A percentile compares a stretch with the other conserved stretches of the same genome.
Evolutionary conservation across 208 protist species (phyloP).

Genomic region (Sergeia podlipaevii): DNA sequence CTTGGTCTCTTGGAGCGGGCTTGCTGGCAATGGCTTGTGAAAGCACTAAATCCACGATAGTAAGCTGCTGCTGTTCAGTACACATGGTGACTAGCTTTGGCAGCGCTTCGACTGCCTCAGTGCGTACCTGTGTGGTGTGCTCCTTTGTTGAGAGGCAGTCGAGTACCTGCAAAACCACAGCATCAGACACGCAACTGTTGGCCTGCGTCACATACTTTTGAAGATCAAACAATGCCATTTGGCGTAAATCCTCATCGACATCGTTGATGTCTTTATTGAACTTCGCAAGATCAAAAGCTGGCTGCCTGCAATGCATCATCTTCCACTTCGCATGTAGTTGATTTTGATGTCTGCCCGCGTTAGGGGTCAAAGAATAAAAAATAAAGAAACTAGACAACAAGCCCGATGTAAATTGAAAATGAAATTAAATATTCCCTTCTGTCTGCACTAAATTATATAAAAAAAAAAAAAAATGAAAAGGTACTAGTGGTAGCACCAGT

Average conservation of each 20-base stretch:
- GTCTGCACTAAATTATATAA: slow-evolving; percentile 8
- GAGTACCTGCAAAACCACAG: slow-evolving; percentile 28
- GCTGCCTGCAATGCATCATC: slow-evolving; percentile 4
- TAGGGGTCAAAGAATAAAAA: too few species aligned
- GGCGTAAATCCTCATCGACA: slow-evolving; percentile 59
- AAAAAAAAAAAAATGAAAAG: slow-evolving; percentile 19
- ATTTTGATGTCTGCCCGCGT: too few species aligned
- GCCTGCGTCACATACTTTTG: slow-evolving; percentile 21
- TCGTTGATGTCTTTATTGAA: slow-evolving; percentile 48
- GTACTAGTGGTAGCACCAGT: too few species aligned
- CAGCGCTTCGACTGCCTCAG: slow-evolving; percentile 26
- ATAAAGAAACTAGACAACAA: too few species aligned
- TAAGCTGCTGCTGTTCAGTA: slow-evolving; percentile 21
- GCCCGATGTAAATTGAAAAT: too few species aligned
- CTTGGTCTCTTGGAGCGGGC: slow-evolving; percentile 14
- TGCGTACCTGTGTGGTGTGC: slow-evolving; percentile 20
- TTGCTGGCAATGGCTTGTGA: slow-evolving; percentile 9
- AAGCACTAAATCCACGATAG: slow-evolving; percentile 28
- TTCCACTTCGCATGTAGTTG: neutral
- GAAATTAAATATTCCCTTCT: too few species aligned
- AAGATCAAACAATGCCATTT: slow-evolving; percentile 73
- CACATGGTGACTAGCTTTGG: slow-evolving; percentile 18
- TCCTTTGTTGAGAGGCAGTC: slow-evolving; percentile 39
- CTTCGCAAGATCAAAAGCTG: slow-evolving; percentile 18
- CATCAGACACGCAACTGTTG: slow-evolving; percentile 3